phyloP scores from a whole-genome alignment of 75 land plant genomes.

The Cupressus sempervirens region DNA sequence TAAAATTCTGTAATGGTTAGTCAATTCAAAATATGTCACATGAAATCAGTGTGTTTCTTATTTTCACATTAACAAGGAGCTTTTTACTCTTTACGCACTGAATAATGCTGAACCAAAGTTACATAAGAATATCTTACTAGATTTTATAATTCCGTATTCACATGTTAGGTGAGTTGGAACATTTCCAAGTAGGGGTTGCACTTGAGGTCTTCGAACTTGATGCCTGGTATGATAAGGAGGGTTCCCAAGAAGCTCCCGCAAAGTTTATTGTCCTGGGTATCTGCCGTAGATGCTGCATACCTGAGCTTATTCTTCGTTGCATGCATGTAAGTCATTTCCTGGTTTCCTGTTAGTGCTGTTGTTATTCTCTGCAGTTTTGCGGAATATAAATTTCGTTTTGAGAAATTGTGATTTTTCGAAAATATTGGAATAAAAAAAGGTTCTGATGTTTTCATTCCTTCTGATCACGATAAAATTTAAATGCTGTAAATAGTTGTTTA shows the following conservation, averaged over 20 bases:
- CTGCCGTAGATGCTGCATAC: slow-evolving; percentile 92
- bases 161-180: slow-evolving; percentile 67
- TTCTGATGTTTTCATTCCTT: background rate
- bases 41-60: background rate
- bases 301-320: slow-evolving; percentile 86
- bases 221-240: slow-evolving; percentile 77
- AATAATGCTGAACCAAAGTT: background rate
- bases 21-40: background rate
- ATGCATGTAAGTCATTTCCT: slow-evolving; percentile 64
- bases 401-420: background rate
- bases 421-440: background rate
- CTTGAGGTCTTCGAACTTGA: slow-evolving; percentile 89
- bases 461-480: background rate
- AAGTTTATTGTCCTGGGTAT: slow-evolving; percentile 77
- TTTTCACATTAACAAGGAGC: background rate
- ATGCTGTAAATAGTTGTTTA: background rate
- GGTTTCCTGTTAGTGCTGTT: no score
- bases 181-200: slow-evolving; percentile 80
- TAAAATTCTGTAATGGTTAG: background rate
- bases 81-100: background rate
- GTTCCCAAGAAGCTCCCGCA: slow-evolving; percentile 51
- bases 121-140: background rate
- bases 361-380: background rate
- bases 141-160: background rate
- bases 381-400: slow-evolving; percentile 3